Percentiles rank a stretch among this genome's conserved stretches.
phyloP scores from a whole-genome alignment of 2,329 filamentous ascomycete species.

The Pleochaeta shiraiana region DNA sequence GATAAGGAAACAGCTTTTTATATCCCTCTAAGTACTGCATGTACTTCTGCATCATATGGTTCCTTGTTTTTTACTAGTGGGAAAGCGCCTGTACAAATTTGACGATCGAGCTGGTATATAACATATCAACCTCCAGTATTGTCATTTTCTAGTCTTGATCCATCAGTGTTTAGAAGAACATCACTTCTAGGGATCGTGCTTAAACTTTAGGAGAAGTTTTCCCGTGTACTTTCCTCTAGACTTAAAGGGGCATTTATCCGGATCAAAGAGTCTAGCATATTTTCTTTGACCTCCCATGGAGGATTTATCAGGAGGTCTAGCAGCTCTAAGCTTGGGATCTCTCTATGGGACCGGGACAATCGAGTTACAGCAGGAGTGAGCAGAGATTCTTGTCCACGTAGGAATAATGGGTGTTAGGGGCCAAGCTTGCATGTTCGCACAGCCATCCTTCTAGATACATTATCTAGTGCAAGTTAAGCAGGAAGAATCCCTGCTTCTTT shows the following conservation, averaged over 20 bases:
- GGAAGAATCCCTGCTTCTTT: neutral
- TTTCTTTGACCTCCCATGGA: neutral
- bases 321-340: neutral
- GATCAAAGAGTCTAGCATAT: neutral
- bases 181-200: neutral
- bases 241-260: neutral
- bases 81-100: neutral
- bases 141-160: neutral
- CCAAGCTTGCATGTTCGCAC: neutral
- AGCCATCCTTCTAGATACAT: neutral
- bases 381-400: neutral
- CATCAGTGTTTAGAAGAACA: neutral
- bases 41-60: too few relatives aligned
- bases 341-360: neutral
- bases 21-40: neutral
- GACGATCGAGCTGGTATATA: neutral
- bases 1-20: neutral
- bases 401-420: neutral
- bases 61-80: neutral
- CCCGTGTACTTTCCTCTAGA: neutral
- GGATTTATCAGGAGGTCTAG: neutral
- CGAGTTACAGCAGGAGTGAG: neutral
- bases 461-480: neutral
- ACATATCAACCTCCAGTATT: neutral
- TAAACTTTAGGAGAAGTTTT: neutral